These are phyloP conservation scores for Pterulicium gracile DNA, from an alignment of 1,284 basidiomycete genomes.

Conservation along the genomic window DNA sequence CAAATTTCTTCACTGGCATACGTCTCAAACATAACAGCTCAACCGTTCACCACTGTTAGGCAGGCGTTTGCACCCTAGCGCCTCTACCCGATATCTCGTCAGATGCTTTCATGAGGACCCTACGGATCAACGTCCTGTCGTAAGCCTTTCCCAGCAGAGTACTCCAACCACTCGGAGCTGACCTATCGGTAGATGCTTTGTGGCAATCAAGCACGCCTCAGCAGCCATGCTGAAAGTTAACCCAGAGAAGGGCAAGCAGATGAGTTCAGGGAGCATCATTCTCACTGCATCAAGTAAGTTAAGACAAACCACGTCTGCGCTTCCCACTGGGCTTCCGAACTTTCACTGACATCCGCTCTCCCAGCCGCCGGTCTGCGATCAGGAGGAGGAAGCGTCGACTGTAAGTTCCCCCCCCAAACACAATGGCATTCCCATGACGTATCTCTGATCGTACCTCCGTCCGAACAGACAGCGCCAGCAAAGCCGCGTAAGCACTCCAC, in stretches of 20 bases:
- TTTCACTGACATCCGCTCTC: conserved; percentile 8
- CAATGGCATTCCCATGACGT: background rate
- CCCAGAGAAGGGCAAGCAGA: conserved; percentile 51
- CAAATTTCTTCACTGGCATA: background rate
- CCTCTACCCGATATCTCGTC: conserved; percentile 45
- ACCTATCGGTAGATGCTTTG: conserved; percentile 58
- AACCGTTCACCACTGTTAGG: too few species aligned
- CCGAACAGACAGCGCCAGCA: conserved; percentile 72
- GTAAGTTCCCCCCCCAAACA: conserved; percentile 35
- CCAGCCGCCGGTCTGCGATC: conserved; percentile 78
- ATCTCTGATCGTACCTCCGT: conserved; percentile 10
- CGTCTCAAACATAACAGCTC: conserved; percentile 7
- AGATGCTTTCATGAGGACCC: conserved; percentile 63
- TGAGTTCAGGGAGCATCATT: conserved; percentile 76
- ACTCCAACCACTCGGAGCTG: conserved; percentile 5
- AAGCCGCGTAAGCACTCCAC: conserved; percentile 61
- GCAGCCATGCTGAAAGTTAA: conserved; percentile 68
- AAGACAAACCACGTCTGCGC: background rate
- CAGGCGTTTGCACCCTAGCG: conserved; percentile 44
- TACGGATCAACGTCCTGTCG: conserved; percentile 80
- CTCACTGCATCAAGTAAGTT: conserved; percentile 76
- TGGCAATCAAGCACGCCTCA: conserved; percentile 84
- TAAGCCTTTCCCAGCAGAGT: conserved; percentile 24
- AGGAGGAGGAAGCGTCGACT: conserved; percentile 80
- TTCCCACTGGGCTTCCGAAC: background rate